Percentiles rank a stretch among this genome's conserved stretches.
Conservation (phyloP, 805 yeast species). For the Zygoascus biomembranicola region DNA sequence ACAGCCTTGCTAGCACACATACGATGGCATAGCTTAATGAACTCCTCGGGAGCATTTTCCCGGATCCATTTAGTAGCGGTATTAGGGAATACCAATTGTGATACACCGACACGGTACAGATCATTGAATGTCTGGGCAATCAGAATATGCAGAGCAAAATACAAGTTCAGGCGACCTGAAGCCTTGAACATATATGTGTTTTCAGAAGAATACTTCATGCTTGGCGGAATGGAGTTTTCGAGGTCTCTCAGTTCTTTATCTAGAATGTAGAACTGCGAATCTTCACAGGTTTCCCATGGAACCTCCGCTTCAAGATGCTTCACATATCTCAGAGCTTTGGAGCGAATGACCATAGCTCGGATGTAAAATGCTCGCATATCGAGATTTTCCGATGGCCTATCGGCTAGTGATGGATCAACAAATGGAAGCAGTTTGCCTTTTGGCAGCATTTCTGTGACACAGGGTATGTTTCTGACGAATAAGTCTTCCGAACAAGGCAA, state of each 20-base stretch:
- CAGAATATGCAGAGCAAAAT: constrained; percentile 7
- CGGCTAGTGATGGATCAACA: constrained; percentile 1
- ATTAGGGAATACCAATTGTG: constrained; percentile 7
- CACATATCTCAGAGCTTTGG: constrained; percentile 7
- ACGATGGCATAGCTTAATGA: constrained; percentile 3
- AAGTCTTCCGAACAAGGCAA: constrained; percentile 12
- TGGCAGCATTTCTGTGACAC: constrained; percentile 9
- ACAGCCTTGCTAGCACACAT: constrained; percentile 3
- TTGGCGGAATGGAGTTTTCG: constrained; percentile 5
- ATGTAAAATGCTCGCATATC: constrained; percentile 14
- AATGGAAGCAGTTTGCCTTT: constrained; percentile 9
- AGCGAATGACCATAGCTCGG: constrained; percentile 9
- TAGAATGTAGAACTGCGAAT: constrained; percentile 7
- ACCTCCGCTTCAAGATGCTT: constrained; percentile 6
- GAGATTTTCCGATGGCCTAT: neutral
- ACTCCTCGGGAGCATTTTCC: constrained; percentile 7
- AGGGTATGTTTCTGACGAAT: constrained; percentile 8
- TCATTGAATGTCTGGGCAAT: constrained; percentile 7
- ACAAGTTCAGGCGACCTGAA: constrained; percentile 4
- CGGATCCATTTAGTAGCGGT: constrained; percentile 7
- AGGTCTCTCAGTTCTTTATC: constrained; percentile 3
- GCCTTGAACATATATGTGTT: constrained; percentile 2
- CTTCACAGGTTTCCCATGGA: constrained; percentile 8
- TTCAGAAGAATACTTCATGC: neutral
- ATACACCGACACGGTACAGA: constrained; percentile 9